Percentiles rank a stretch among this genome's conserved stretches.
Evolutionary conservation across 1,284 basidiomycete species (phyloP).

Genomic region (Coriolopsis trogii): DNA sequence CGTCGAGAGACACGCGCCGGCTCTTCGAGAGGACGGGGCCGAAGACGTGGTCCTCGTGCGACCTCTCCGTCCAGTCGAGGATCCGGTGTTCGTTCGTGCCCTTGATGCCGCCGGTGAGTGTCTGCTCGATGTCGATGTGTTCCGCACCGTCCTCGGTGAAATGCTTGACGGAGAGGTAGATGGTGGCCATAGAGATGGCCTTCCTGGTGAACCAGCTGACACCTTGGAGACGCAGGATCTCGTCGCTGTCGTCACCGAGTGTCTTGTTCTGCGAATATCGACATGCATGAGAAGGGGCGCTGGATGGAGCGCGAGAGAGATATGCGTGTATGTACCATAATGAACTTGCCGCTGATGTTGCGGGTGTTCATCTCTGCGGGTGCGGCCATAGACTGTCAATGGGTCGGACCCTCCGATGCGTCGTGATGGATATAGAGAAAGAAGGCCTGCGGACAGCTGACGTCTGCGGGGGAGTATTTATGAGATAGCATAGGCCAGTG

Average conservation of each 20-base stretch:
- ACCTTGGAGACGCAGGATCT: constrained; percentile 62
- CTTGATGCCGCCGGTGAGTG: constrained; percentile 58
- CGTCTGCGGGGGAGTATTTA: constrained; percentile 10
- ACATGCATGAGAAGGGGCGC: not conserved
- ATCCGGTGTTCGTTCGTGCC: constrained; percentile 56
- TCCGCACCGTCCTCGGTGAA: constrained; percentile 60
- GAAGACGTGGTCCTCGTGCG: constrained; percentile 56
- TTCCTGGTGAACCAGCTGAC: constrained; percentile 63
- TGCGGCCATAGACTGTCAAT: constrained; percentile 45
- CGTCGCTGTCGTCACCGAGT: constrained; percentile 57
- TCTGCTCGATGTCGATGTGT: constrained; percentile 64
- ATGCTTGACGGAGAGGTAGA: constrained; percentile 61
- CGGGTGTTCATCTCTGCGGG: constrained; percentile 53
- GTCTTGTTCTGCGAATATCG: constrained; percentile 50
- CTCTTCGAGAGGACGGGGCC: constrained; percentile 56
- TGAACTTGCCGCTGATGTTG: constrained; percentile 47
- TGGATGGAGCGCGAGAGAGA: not conserved
- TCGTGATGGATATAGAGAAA: not conserved
- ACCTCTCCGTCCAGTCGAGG: constrained; percentile 52
- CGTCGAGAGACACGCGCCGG: constrained; percentile 35
- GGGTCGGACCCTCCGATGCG: not conserved
- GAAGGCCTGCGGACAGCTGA: not conserved
- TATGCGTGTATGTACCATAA: constrained; percentile 22
- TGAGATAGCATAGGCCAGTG: not conserved
- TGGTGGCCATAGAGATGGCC: constrained; percentile 50